These are phyloP conservation scores for Xylariaceae sp. DNA, from an alignment of 2,329 filamentous ascomycete genomes.

Conservation along the genomic window DNA sequence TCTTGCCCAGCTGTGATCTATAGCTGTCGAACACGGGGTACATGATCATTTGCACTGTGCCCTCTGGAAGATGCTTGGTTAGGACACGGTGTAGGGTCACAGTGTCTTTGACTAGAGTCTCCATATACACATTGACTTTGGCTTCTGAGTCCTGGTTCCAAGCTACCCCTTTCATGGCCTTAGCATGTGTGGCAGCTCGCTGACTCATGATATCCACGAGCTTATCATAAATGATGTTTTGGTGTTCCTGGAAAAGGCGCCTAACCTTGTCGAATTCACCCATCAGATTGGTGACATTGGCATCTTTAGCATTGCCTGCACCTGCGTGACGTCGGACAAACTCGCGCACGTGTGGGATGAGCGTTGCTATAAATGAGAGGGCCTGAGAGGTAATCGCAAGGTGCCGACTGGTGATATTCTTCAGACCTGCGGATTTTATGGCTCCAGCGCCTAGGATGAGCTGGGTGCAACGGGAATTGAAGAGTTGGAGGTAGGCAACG, in stretches of 20 bases:
- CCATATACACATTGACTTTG: constrained; percentile 69
- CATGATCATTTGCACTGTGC: constrained; percentile 79
- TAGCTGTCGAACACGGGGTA: constrained; percentile 78
- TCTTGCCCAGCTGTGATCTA: constrained; percentile 70
- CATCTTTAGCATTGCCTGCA: constrained; percentile 39
- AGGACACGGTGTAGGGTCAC: constrained; percentile 79
- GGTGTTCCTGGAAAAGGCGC: constrained; percentile 80
- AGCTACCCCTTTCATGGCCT: constrained; percentile 67
- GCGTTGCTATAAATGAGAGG: constrained; percentile 77
- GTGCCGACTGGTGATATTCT: constrained; percentile 95
- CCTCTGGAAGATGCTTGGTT: constrained; percentile 74
- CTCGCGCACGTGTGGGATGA: constrained; percentile 87
- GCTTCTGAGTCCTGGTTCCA: constrained; percentile 59
- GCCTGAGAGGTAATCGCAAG: constrained; percentile 88
- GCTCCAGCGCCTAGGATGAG: constrained; percentile 93
- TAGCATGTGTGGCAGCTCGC: constrained; percentile 69
- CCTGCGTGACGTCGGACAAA: constrained; percentile 76
- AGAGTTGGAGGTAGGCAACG: constrained; percentile 82
- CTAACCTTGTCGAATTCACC: constrained; percentile 86
- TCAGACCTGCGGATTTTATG: constrained; percentile 80
- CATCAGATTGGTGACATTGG: constrained; percentile 57
- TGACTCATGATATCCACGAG: constrained; percentile 88
- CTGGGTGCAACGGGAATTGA: constrained; percentile 95
- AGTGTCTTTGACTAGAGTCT: constrained; percentile 82
- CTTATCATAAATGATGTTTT: constrained; percentile 87